Conservation (phyloP, 345 rosid species). For the Streptanthus diversifolius region DNA sequence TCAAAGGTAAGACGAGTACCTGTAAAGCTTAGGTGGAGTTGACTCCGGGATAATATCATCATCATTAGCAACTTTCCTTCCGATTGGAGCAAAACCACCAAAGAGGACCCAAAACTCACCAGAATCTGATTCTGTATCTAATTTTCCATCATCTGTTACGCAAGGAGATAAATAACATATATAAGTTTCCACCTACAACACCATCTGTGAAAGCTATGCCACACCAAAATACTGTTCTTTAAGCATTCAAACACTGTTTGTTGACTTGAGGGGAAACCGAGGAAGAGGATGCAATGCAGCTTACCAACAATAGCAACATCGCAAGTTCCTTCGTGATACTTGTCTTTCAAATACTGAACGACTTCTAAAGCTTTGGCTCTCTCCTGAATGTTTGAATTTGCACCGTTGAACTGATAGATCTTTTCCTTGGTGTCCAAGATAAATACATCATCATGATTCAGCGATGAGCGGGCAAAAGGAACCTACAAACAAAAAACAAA, state of each 20-base stretch:
- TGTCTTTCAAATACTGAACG: slow-evolving; percentile 85
- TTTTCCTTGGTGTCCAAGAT: slow-evolving; percentile 77
- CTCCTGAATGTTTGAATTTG: slow-evolving; percentile 97
- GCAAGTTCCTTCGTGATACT: slow-evolving; percentile 72
- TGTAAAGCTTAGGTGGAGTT: slow-evolving; percentile 70
- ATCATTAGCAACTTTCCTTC: slow-evolving; percentile 72
- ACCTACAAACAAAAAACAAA: slow-evolving; percentile 44
- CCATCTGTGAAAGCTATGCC: slow-evolving; percentile 9
- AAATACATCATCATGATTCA: slow-evolving; percentile 98
- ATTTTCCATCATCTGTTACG: slow-evolving; percentile 75
- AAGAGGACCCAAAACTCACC: slow-evolving; percentile 94
- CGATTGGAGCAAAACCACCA: slow-evolving; percentile 89
- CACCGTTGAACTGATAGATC: slow-evolving; percentile 97
- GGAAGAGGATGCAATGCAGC: slow-evolving; percentile 16
- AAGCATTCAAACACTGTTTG: not conserved
- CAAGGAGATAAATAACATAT: slow-evolving; percentile 14
- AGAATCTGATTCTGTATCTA: slow-evolving; percentile 92
- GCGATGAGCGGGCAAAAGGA: slow-evolving; percentile 85
- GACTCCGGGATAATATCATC: slow-evolving; percentile 72
- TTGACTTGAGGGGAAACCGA: not conserved
- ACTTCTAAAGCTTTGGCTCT: slow-evolving; percentile 98
- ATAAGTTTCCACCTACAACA: slow-evolving; percentile 22
- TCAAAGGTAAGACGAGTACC: slow-evolving; percentile 43
- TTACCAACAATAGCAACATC: slow-evolving; percentile 87
- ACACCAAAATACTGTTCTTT: not conserved